These are phyloP conservation scores for Phytopythium sindhum DNA, from an alignment of 352 stramenopile species.

Conservation along the genomic window DNA sequence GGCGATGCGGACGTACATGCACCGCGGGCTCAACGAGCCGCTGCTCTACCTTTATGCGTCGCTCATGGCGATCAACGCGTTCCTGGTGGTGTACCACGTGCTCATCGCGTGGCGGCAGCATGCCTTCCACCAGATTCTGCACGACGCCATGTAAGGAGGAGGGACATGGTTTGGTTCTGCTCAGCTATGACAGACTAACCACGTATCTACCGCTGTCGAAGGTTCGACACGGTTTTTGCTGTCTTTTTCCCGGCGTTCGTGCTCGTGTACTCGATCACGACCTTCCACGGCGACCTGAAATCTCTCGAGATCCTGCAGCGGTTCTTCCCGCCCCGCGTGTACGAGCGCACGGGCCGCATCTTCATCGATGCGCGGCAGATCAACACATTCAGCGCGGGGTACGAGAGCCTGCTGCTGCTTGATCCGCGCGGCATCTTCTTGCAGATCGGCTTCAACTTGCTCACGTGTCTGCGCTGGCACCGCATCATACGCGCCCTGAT, in stretches of 20 bases:
- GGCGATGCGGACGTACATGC: constrained; percentile 22
- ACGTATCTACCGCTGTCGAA: not conserved
- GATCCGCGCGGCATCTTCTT: constrained; percentile 18
- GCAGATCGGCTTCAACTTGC: constrained; percentile 27
- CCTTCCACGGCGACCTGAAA: constrained; percentile 32
- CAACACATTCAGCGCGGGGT: constrained; percentile 31
- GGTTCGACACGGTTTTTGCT: constrained; percentile 32
- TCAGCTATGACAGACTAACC: not conserved
- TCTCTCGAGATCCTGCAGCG: constrained; percentile 26
- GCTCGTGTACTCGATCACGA: constrained; percentile 20
- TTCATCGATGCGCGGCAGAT: constrained; percentile 25
- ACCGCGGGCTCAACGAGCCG: constrained; percentile 15
- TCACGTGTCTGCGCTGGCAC: constrained; percentile 25
- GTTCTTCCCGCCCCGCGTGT: constrained; percentile 33
- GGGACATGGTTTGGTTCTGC: not conserved
- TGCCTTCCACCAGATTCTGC: constrained; percentile 27
- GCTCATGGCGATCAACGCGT: constrained; percentile 36
- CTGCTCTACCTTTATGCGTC: constrained; percentile 30
- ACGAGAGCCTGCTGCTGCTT: constrained; percentile 23
- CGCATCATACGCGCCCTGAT: constrained; percentile 21
- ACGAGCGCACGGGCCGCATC: constrained; percentile 32
- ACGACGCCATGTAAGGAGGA: constrained; percentile 32
- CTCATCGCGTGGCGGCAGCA: constrained; percentile 29
- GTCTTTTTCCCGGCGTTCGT: constrained; percentile 33
- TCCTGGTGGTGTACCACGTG: constrained; percentile 30